Evolutionary conservation across 768 basidiomycete species (phyloP), one percentile per base, ranked within the genome.

Genomic region (Psilocybe cubensis): DNA sequence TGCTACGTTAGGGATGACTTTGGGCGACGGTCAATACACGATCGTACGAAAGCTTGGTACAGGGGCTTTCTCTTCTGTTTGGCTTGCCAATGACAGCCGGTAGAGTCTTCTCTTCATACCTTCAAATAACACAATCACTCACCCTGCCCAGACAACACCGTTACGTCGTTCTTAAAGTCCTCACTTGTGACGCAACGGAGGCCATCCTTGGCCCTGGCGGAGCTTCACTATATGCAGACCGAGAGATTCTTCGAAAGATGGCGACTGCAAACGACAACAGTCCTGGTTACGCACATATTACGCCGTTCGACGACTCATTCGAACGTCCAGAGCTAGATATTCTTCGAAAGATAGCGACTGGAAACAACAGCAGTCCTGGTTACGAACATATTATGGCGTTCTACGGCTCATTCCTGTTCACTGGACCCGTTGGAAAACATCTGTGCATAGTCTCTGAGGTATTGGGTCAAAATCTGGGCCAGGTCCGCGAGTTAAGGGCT

Each of bases 391-490:
- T 90, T 67, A 85, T 90, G 67, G 84, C 82, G 18, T 84, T 92
- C 63, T 83, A 91, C 48, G 91, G 92, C 72, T 85, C 88, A 66
- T 92, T 92, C 71, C 79, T 81, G 46, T 86, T 91, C 73, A 82
- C 82, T 50, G 89, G 88, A 11, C 86, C 85, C 23, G 88, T 91
- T 70, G 91, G 91, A 42, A 82, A 76, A 24, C 90, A 92, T 71
- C 86, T 92, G 61, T 92, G 90, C 79, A 89, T 92, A 87, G 88
- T 89, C 25, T 89, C 88, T 66, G 90, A 92, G 69, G 89, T 90
- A 38, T 79, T 92, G 12, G 90, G 90, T 46, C 87, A 25, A 43
- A 55, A 45, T 54, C 33, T 29, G 24, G 55, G 44, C 23, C 31
- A 42, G 38, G 14, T 52, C 23, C 33, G 33, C 40, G n/a, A n/a